These are phyloP conservation scores for Nothomitra cinnamomea DNA, from an alignment of 2,329 filamentous ascomycete species.

Conservation along the genomic window DNA sequence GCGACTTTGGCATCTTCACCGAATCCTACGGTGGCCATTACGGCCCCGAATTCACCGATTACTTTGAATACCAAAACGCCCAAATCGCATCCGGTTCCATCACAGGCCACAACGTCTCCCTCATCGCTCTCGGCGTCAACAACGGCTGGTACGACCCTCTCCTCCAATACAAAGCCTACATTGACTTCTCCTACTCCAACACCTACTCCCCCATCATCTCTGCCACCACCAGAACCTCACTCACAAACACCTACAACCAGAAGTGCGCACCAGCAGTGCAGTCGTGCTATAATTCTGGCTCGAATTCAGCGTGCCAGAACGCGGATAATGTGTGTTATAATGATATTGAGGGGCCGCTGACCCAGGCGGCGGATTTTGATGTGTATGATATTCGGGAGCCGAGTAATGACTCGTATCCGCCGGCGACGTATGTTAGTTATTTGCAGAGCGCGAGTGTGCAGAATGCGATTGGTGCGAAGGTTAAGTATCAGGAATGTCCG, in stretches of 20 bases:
- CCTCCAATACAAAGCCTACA: slow-evolving; percentile 30
- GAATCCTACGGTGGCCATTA: slow-evolving; percentile 30
- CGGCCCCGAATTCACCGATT: slow-evolving; percentile 22
- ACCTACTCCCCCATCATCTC: slow-evolving; percentile 35
- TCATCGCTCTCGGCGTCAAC: slow-evolving; percentile 37
- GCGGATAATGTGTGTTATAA: slow-evolving; percentile 22
- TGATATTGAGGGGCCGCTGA: slow-evolving; percentile 21
- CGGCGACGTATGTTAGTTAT: slow-evolving; percentile 25
- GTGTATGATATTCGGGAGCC: slow-evolving; percentile 16
- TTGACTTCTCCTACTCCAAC: slow-evolving; percentile 37
- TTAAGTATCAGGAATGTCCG: slow-evolving; percentile 26
- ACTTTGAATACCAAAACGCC: slow-evolving; percentile 26
- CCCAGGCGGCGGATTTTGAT: slow-evolving; percentile 16
- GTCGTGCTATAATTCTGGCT: slow-evolving; percentile 20
- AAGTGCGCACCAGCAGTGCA: slow-evolving; percentile 24
- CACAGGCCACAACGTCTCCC: slow-evolving; percentile 20
- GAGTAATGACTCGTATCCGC: slow-evolving; percentile 14
- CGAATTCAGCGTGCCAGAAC: slow-evolving; percentile 17
- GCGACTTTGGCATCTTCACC: slow-evolving; percentile 31
- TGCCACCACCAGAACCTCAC: slow-evolving; percentile 16
- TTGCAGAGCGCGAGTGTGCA: slow-evolving; percentile 22
- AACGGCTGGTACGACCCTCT: slow-evolving; percentile 36
- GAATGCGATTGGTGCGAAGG: slow-evolving; percentile 29
- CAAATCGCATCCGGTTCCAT: slow-evolving; percentile 20
- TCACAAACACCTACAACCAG: slow-evolving; percentile 19